Conservation (phyloP, 2,329 filamentous ascomycete species). For the Aspergillus transmontanensis region DNA sequence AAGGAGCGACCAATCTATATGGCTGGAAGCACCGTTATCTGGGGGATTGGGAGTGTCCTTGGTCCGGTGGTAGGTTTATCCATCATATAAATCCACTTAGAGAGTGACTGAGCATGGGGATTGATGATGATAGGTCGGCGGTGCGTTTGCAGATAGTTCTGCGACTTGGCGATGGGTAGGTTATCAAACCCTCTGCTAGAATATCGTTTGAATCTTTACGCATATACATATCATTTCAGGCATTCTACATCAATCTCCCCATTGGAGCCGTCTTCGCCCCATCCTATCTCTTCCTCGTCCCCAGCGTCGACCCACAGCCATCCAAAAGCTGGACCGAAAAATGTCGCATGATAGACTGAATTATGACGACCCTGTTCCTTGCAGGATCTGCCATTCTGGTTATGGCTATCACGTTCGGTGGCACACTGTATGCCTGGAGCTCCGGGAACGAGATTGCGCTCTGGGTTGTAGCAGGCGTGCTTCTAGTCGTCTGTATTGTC, state of each 20-base stretch:
- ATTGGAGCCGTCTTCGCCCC: conserved; percentile 49
- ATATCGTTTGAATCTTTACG: too few relatives aligned
- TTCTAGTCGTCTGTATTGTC: too few relatives aligned
- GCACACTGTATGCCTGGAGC: too few relatives aligned
- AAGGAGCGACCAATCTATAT: not conserved
- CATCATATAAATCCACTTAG: not conserved
- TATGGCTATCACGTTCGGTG: too few relatives aligned
- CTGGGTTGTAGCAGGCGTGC: too few relatives aligned
- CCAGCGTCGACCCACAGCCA: not conserved
- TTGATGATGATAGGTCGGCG: conserved; percentile 11
- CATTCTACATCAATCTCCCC: conserved; percentile 59
- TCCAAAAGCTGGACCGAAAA: too few relatives aligned
- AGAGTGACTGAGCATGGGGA: not conserved
- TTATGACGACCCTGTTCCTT: too few relatives aligned
- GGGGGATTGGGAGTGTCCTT: conserved; percentile 39
- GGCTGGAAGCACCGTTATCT: conserved; percentile 32
- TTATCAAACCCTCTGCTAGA: too few relatives aligned
- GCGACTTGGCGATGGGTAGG: conserved; percentile 36
- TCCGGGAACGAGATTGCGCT: too few relatives aligned
- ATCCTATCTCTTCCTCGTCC: conserved; percentile 43
- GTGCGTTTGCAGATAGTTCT: conserved; percentile 19
- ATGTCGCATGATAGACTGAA: too few relatives aligned
- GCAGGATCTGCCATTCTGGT: too few relatives aligned
- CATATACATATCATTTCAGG: too few relatives aligned
- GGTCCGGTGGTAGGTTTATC: conserved; percentile 29